Conservation (phyloP, 371 early-diverging fungal genomes). For the Mortierella sp. region DNA sequence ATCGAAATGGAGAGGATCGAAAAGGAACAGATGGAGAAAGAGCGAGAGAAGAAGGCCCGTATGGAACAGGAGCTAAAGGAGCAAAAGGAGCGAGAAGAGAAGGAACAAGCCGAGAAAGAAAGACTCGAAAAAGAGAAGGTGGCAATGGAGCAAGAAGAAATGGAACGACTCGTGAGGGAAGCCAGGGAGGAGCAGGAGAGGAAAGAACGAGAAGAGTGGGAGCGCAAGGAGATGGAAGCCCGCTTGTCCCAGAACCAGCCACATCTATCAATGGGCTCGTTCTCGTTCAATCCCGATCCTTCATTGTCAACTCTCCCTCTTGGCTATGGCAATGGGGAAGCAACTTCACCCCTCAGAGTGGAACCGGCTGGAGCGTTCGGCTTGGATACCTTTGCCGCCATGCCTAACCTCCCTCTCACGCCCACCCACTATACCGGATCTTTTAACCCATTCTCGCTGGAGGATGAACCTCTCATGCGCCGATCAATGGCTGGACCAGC, state of each 20-base stretch:
- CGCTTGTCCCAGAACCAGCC: constrained; percentile 31
- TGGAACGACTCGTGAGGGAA: constrained; percentile 20
- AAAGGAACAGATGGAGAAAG: constrained; percentile 14
- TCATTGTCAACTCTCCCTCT: constrained; percentile 30
- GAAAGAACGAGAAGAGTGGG: constrained; percentile 25
- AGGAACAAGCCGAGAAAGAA: constrained; percentile 25
- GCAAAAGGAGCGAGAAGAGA: constrained; percentile 24
- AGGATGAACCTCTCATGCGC: constrained; percentile 48
- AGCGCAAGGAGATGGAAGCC: constrained; percentile 24
- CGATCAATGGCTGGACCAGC: constrained; percentile 32
- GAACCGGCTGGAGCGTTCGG: constrained; percentile 25
- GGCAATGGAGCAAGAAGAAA: constrained; percentile 21
- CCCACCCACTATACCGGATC: constrained; percentile 57
- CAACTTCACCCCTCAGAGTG: constrained; percentile 14
- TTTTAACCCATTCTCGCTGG: constrained; percentile 59
- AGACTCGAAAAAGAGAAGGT: constrained; percentile 12
- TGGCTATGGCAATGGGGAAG: constrained; percentile 10
- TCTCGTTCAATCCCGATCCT: constrained; percentile 49
- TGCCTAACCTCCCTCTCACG: constrained; percentile 33
- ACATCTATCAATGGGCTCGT: constrained; percentile 38
- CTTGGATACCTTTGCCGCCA: constrained; percentile 32
- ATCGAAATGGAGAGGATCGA: constrained; percentile 18
- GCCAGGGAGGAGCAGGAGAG: constrained; percentile 19
- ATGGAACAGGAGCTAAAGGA: constrained; percentile 20
- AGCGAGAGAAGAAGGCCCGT: constrained; percentile 15